Base-by-base conservation (phyloP, 495 filamentous ascomycete species). In the Aspergillus egyptiacus region DNA sequence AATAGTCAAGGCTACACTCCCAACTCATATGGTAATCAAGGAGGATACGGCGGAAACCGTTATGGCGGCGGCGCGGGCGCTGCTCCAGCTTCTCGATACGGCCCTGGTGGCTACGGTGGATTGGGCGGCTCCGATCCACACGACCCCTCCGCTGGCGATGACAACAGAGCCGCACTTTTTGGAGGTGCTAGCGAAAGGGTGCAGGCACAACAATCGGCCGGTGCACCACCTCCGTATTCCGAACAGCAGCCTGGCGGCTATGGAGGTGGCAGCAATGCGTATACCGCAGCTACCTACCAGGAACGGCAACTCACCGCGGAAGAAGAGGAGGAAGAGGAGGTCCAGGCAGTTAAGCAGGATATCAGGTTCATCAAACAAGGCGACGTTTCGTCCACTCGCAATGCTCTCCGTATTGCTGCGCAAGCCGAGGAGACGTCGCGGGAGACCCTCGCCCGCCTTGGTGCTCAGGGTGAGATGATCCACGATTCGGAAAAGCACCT, bases 401-500 rank as follows among this genome's bases (percentile, higher is more conserved):
- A 87, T 61, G 80, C 83, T 2, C 68, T 86, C 9, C 73, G 78
- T 1, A 73, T 82, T 38, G 84, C 80, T 4, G 75, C 76, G 10
- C 79, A 88, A 62, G 80, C 85, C 2, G 78, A 87, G 52, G 82
- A 90, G 50, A 82, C 80, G n/a, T 84, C 83, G 20, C 72, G 78
- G 13, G 73, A 76, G 35, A 91, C 84, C 1, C 68, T 90, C 10
- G 81, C 76, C 17, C 74, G 83, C 31, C 80, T 94, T 7, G 84
- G 83, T 31, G 77, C 73, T 7, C 88, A 95, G 61, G 79, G 81
- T 50, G 88, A 94, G 51, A 75, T 80, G 4, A 77, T 94, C 34
- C 81, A 93, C 63, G 84, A 89, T 55, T 84, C 85, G 2, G 86
- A 91, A 57, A 78, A 74, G 63, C 85, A 85, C 40, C 71, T 93